These are phyloP conservation scores for Cicer bijugum DNA, from an alignment of 306 rosid genomes.

Conservation along the genomic window DNA sequence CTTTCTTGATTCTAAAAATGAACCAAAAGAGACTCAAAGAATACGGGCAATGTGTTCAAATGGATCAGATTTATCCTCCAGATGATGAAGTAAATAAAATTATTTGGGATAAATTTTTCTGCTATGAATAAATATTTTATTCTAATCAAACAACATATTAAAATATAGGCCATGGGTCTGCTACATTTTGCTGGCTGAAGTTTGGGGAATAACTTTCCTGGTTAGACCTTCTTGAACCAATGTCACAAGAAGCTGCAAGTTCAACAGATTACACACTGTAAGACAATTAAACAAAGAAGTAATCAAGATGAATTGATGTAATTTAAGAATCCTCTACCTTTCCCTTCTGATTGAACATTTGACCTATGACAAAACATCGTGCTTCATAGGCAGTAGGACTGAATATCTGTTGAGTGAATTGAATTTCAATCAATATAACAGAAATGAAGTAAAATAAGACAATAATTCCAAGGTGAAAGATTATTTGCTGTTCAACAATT, in stretches of 20 bases:
- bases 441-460: not conserved
- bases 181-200: slow-evolving; percentile 28
- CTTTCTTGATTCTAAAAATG: not conserved
- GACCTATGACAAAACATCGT: slow-evolving; percentile 72
- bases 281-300: slow-evolving; percentile 30
- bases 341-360: slow-evolving; percentile 85
- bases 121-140: not conserved
- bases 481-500: not conserved
- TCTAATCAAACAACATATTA: slow-evolving; percentile 5
- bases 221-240: slow-evolving; percentile 84
- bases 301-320: not conserved
- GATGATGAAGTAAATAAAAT: not conserved
- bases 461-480: not conserved
- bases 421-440: slow-evolving; percentile 38
- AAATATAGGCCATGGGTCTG: not conserved
- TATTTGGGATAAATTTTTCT: slow-evolving; percentile 3
- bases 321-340: slow-evolving; percentile 60
- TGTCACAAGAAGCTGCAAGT: slow-evolving; percentile 63
- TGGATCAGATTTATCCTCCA: not conserved
- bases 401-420: slow-evolving; percentile 53
- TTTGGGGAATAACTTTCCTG: slow-evolving; percentile 50
- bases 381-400: slow-evolving; percentile 65
- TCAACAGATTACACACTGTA: slow-evolving; percentile 26
- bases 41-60: not conserved
- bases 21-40: not conserved